Percentiles rank a stretch among this genome's conserved stretches.
Conservation (phyloP, 2,329 filamentous ascomycete genomes). For the Epichloe bromicola region DNA sequence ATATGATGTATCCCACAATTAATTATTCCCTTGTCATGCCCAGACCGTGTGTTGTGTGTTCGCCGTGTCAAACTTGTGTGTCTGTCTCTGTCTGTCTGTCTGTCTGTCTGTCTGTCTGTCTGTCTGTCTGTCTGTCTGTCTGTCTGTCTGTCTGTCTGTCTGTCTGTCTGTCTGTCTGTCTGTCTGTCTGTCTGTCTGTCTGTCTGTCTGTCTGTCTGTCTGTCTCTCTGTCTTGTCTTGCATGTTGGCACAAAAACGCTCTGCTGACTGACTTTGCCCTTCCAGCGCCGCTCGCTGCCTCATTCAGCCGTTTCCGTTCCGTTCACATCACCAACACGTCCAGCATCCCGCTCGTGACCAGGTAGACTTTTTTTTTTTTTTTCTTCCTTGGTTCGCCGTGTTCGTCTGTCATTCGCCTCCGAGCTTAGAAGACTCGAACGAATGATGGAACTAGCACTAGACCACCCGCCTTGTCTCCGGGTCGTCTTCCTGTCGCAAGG, state of each 20-base stretch:
- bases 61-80: slow-evolving; percentile 4
- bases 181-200: not conserved
- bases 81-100: not conserved
- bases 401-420: not conserved
- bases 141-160: not conserved
- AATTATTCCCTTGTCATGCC: not conserved
- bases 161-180: not conserved
- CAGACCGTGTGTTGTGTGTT: slow-evolving; percentile 7
- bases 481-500: not conserved
- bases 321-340: not conserved
- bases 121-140: not conserved
- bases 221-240: slow-evolving; percentile 7
- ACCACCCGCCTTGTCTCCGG: not conserved
- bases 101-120: not conserved
- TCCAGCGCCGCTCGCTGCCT: not conserved
- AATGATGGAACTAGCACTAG: not conserved
- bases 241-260: not conserved
- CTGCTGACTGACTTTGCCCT: not conserved
- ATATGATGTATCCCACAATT: no score
- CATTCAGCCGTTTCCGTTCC: no score
- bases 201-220: not conserved
- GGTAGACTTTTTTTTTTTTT: not conserved
- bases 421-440: not conserved
- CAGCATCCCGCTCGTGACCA: not conserved
- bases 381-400: not conserved